These are phyloP conservation scores for Allium sativum DNA, from an alignment of 106 monocot genomes.

Conservation along the genomic window DNA sequence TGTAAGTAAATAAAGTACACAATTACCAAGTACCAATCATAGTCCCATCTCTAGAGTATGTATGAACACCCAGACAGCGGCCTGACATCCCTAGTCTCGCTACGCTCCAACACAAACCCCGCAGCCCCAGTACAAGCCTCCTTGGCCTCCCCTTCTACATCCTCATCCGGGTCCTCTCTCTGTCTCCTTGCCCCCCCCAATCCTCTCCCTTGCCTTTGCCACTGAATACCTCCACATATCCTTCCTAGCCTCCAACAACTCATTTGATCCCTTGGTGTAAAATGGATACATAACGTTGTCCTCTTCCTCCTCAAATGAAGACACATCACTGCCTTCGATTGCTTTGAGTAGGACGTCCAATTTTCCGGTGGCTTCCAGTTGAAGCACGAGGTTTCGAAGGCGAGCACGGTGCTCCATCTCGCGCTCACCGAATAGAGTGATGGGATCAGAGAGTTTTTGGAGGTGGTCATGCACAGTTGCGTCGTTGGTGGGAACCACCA, in stretches of 20 bases:
- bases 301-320: slow-evolving; percentile 31
- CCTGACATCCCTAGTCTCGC: slow-evolving; percentile 92
- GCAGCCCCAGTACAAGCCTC: slow-evolving; percentile 38
- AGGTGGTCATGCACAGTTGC: slow-evolving; percentile 74
- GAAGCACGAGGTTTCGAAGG: slow-evolving; percentile 65
- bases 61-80: slow-evolving; percentile 82
- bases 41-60: slow-evolving; percentile 57
- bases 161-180: slow-evolving; percentile 97
- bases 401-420: slow-evolving; percentile 99
- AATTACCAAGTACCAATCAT: slow-evolving; percentile 77
- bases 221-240: slow-evolving; percentile 59
- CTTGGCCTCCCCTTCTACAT: slow-evolving; percentile 63
- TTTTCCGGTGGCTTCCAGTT: slow-evolving; percentile 70
- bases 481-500: slow-evolving; percentile 98
- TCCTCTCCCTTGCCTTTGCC: slow-evolving; percentile 33
- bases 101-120: slow-evolving; percentile 55
- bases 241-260: slow-evolving; percentile 50
- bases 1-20: background rate
- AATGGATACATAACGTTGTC: slow-evolving; percentile 57
- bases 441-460: slow-evolving; percentile 80
- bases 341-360: slow-evolving; percentile 54
- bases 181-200: slow-evolving; percentile 69
- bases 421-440: slow-evolving; percentile 97
- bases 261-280: slow-evolving; percentile 69
- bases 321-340: slow-evolving; percentile 44